Base-by-base conservation (phyloP, 345 rosid species). In the Xanthoceras sorbifolium region DNA sequence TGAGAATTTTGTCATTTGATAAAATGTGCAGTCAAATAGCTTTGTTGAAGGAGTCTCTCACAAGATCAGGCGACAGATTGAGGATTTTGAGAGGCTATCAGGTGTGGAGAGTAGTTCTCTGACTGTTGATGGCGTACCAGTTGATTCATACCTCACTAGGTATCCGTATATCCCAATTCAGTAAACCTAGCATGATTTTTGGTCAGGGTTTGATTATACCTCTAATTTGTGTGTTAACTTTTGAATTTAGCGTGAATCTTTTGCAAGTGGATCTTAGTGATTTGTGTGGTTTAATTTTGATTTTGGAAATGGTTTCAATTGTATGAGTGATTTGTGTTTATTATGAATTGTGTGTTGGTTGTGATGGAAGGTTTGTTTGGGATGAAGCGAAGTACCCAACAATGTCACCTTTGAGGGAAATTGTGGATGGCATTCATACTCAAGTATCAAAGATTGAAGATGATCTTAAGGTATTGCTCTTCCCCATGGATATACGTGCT, bases 91-190 rank as follows among this genome's bases (percentile, higher is more conserved):
- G 90, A 92, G 90, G 86, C 88, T 88, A 3, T 90, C 98, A 3
- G 90, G 91, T 73, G 86, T 83, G 14, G 99, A 92, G 91, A 91
- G 90, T 86, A 90, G 81, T 83, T 88, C 97, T 59, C 84, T 97
- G 65, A 87, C 94, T 1, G 99, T 97, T 68, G 98, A 94, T 87
- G 98, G 98, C 66, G 92, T 94, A 40, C 98, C 98, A 6, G 94
- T 97, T 82, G 99, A 97, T 85, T 90, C 98, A 25, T 97, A 97
- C 77, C 94, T 97, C 81, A 97, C 99, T 72, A 92, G 93, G 99
- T 97, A n/a, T n/a, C n/a, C n/a, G n/a, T n/a, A 62, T 67, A n/a
- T 82, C 11, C 20, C 61, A 23, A 11, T 70, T 55, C 22, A 31
- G 11, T 44, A 59, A 17, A 42, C 22, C 15, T 11, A 17, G 28